Evolutionary conservation across 2,329 filamentous ascomycete species (phyloP).

Genomic region (Aspergillus fischeri): DNA sequence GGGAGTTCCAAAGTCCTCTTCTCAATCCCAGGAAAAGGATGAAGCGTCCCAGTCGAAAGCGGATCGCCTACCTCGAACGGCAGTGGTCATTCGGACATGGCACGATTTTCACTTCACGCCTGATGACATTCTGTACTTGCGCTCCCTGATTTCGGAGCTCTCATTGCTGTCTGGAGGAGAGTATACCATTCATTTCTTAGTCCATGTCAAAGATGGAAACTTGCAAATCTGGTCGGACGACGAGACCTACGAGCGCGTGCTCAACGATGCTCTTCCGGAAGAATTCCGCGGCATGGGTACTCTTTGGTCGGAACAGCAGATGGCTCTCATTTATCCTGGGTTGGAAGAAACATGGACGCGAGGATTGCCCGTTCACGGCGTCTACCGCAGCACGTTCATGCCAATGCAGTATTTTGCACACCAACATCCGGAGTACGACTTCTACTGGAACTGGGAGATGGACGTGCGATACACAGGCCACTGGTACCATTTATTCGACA

Average conservation of each 20-base stretch:
- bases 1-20: slow-evolving; percentile 18
- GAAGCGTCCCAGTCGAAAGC: slow-evolving; percentile 19
- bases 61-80: slow-evolving; percentile 54
- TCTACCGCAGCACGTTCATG: slow-evolving; percentile 91
- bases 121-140: slow-evolving; percentile 74
- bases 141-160: slow-evolving; percentile 75
- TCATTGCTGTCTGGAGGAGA: slow-evolving; percentile 74
- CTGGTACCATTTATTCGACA: slow-evolving; percentile 73
- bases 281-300: slow-evolving; percentile 89
- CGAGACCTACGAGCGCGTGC: slow-evolving; percentile 64
- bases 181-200: slow-evolving; percentile 75
- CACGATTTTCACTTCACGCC: slow-evolving; percentile 73
- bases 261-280: slow-evolving; percentile 66
- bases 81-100: slow-evolving; percentile 76
- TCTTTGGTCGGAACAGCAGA: slow-evolving; percentile 90
- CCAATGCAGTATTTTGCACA: slow-evolving; percentile 89
- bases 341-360: slow-evolving; percentile 72
- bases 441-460: slow-evolving; percentile 85
- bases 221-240: slow-evolving; percentile 78
- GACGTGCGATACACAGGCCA: slow-evolving; percentile 76
- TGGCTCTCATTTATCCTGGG: slow-evolving; percentile 84
- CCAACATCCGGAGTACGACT: slow-evolving; percentile 75
- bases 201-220: slow-evolving; percentile 78
- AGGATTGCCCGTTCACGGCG: slow-evolving; percentile 78
- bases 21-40: slow-evolving; percentile 12